These are phyloP conservation scores for Clathrus columnatus DNA, from an alignment of 768 basidiomycete species.

Conservation along the genomic window DNA sequence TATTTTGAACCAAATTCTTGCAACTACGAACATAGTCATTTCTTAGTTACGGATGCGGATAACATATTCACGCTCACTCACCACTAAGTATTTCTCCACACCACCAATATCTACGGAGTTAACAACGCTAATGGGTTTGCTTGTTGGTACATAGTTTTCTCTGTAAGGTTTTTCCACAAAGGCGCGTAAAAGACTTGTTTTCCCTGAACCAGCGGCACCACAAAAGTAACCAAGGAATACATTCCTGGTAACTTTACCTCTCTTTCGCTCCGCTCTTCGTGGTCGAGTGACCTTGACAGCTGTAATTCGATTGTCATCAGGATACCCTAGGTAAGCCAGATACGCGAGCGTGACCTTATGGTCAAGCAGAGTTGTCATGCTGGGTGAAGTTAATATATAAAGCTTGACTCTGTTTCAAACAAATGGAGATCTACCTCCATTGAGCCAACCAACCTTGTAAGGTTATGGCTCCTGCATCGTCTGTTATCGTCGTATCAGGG, in stretches of 20 bases:
- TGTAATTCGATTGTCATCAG: slow-evolving; percentile 64
- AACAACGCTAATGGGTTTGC: slow-evolving; percentile 83
- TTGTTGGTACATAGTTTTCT: slow-evolving; percentile 78
- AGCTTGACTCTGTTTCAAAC: slow-evolving; percentile 1
- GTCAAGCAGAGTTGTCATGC: slow-evolving; percentile 96
- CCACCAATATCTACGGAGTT: slow-evolving; percentile 93
- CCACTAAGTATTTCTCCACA: slow-evolving; percentile 92
- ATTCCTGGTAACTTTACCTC: slow-evolving; percentile 81
- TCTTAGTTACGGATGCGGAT: neutral
- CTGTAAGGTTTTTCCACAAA: slow-evolving; percentile 80
- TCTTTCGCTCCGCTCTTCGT: slow-evolving; percentile 75
- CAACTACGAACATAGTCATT: slow-evolving; percentile 40
- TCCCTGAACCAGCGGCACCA: slow-evolving; percentile 93
- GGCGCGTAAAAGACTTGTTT: slow-evolving; percentile 76
- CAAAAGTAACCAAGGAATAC: slow-evolving; percentile 92
- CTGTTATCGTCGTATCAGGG: slow-evolving; percentile 81
- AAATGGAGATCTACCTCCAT: slow-evolving; percentile 70
- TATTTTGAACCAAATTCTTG: slow-evolving; percentile 98
- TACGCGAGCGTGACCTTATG: slow-evolving; percentile 88
- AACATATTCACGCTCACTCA: slow-evolving; percentile 34
- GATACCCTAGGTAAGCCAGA: slow-evolving; percentile 91
- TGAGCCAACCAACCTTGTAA: slow-evolving; percentile 97
- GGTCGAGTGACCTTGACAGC: slow-evolving; percentile 82
- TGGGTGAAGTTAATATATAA: slow-evolving; percentile 22
- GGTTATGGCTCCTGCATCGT: slow-evolving; percentile 86